phyloP scores from a whole-genome alignment of 192 early-diverging fungal genomes.

The Powellomyces hirtus region DNA sequence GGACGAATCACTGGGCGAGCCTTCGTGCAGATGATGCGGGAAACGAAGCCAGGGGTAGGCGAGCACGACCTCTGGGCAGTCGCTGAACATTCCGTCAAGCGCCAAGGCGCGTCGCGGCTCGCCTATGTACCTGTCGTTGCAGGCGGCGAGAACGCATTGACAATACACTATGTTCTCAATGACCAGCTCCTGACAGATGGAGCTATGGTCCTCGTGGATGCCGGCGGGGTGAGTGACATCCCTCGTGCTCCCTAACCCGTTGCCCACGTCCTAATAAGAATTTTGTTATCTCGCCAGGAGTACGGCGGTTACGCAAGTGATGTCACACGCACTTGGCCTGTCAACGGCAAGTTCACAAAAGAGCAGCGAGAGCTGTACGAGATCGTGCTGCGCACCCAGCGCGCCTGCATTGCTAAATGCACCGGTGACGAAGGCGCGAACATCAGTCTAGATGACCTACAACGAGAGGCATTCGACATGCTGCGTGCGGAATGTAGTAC shows the following conservation, averaged over 20 bases:
- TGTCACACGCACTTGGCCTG: conserved; percentile 91
- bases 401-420: conserved; percentile 69
- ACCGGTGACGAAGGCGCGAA: conserved; percentile 42
- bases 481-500: conserved; percentile 69
- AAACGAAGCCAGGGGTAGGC: conserved; percentile 63
- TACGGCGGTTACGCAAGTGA: conserved; percentile 88
- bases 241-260: not conserved
- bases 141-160: conserved; percentile 82
- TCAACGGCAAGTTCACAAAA: conserved; percentile 78
- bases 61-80: conserved; percentile 77
- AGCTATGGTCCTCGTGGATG: conserved; percentile 86
- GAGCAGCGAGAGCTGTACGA: conserved; percentile 82
- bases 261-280: not conserved
- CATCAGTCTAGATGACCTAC: conserved; percentile 81
- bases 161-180: conserved; percentile 95
- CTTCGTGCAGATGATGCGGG: conserved; percentile 77
- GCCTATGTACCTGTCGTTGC: conserved; percentile 98
- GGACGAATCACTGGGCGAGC: conserved; percentile 76
- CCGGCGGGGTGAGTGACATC: conserved; percentile 57
- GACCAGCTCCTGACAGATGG: conserved; percentile 67
- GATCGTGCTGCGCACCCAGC: conserved; percentile 79
- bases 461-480: conserved; percentile 66
- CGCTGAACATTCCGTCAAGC: conserved; percentile 70
- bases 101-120: conserved; percentile 61
- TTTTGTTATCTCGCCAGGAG: conserved; percentile 46